Conservation (phyloP, 2,329 filamentous ascomycete genomes). For the Ceratocystis albifundus region DNA sequence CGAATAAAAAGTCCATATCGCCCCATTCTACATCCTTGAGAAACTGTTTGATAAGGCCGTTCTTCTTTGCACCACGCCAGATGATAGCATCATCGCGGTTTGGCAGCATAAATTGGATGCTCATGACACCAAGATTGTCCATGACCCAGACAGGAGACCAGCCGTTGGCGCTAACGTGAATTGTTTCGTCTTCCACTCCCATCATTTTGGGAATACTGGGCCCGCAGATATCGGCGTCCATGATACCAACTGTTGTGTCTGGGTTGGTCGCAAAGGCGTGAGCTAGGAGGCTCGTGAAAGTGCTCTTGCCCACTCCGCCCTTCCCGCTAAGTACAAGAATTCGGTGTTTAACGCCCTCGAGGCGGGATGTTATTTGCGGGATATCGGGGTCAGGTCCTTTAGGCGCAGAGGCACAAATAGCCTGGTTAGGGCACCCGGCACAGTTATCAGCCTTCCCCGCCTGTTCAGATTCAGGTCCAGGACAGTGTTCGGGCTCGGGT, state of each 20-base stretch:
- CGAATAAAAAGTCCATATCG: constrained; percentile 79
- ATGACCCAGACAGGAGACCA: constrained; percentile 95
- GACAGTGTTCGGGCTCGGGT: constrained; percentile 93
- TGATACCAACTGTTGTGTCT: constrained; percentile 72
- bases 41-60: constrained; percentile 95
- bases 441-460: constrained; percentile 69
- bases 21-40: constrained; percentile 98
- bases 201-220: constrained; percentile 98
- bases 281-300: constrained; percentile 76
- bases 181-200: constrained; percentile 86
- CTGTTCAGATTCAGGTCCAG: constrained; percentile 69
- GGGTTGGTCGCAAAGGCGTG: constrained; percentile 80
- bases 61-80: constrained; percentile 97
- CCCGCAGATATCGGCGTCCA: constrained; percentile 97
- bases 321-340: constrained; percentile 88
- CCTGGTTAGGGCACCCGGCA: constrained; percentile 88
- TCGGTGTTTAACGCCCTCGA: constrained; percentile 77
- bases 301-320: constrained; percentile 93
- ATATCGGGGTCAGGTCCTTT: constrained; percentile 96
- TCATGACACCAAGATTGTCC: constrained; percentile 93
- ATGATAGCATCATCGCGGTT: constrained; percentile 91
- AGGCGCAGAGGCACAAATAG: constrained; percentile 84
- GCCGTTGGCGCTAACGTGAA: constrained; percentile 76
- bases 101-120: constrained; percentile 95
- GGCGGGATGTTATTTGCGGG: constrained; percentile 70